Percentiles rank a stretch among this genome's conserved stretches.
phyloP scores from a whole-genome alignment of 495 filamentous ascomycete genomes.

The Penicillium psychrofluorescens region DNA sequence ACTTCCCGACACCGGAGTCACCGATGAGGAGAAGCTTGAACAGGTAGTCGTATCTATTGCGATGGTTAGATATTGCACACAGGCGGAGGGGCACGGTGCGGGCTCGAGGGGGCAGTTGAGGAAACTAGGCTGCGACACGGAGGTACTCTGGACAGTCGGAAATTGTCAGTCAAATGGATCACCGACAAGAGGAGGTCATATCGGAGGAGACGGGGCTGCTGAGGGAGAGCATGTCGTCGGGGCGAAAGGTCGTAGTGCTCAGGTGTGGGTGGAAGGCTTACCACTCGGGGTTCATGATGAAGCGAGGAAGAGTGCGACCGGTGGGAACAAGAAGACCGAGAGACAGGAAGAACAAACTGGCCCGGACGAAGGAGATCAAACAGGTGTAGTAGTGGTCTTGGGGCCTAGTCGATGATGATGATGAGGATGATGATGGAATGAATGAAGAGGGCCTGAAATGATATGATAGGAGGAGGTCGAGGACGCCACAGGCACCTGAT shows the following conservation, averaged over 20 bases:
- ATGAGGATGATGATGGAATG: conserved; percentile 16
- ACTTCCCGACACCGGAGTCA: conserved; percentile 99
- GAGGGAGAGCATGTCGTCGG: too few species aligned
- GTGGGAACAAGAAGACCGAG: background rate
- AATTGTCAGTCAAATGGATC: background rate
- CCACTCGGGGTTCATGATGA: conserved; percentile 92
- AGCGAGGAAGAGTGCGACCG: background rate
- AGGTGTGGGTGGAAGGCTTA: conserved; percentile 41
- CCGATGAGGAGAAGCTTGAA: conserved; percentile 99
- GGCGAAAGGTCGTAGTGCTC: too few species aligned
- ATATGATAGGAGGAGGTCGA: conserved; percentile 33
- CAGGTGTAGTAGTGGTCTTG: too few species aligned
- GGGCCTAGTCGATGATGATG: conserved; percentile 1
- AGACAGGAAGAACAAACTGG: background rate
- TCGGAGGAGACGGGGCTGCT: too few species aligned
- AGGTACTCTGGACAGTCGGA: conserved; percentile 14
- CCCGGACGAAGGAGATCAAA: too few species aligned
- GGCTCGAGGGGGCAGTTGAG: background rate
- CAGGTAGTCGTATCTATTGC: conserved; percentile 94
- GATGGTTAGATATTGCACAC: conserved; percentile 18
- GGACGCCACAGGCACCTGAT: conserved; percentile 23
- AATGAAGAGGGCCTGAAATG: conserved; percentile 24
- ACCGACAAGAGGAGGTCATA: too few species aligned
- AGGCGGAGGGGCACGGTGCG: conserved; percentile 6
- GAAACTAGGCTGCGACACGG: background rate